Base-by-base conservation (phyloP, 2,329 filamentous ascomycete genomes). In the Talaromyces rugulosus region DNA sequence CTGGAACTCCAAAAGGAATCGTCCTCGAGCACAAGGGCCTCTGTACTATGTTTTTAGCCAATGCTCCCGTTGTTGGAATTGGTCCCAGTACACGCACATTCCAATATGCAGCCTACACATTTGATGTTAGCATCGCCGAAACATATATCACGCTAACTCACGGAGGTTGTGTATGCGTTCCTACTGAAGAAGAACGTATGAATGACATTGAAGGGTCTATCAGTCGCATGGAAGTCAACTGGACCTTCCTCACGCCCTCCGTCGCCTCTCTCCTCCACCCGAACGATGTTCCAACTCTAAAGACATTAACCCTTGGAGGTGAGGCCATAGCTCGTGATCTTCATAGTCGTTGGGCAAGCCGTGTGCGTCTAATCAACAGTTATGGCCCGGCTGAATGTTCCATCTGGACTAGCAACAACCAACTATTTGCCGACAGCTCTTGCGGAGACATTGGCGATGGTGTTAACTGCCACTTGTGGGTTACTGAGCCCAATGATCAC, bases 21-120 rank as follows among this genome's bases (percentile, higher is more conserved):
- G 83, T 85, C 33, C 85, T 88, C 58, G 84, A 82, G 1, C 88
- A 90, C 64, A 74, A 76, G 0, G 82, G 85, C 0, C 79, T 88
- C 5, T 83, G 85, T 0, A 85, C 85, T 0, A 80, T 81, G 5
- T 81, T 85, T 23, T 70, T 81, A 11, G 79, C 80, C 0, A 83
- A 87, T 63, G 83, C 81, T 0, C 71, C 77, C 0, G 80, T 82
- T 0, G 75, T 87, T 6, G 78, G 79, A 1, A 83, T 75, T 58
- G 78, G 79, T 6, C 72, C 77, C 0, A 72, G 80, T 0, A 87
- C 85, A 5, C 79, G 88, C 2, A 84, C 88, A 9, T 81, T 87
- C 11, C 82, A 85, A 63, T 80, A 84, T 62, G 83, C 82, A 0
- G 83, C 81, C 2, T 81, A 79, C 68, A 78, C 78, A 42, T 79